Percentiles rank a stretch among this genome's conserved stretches.
Evolutionary conservation across 352 stramenopile genomes (phyloP).

Genomic region (Pythium phragmitis): DNA sequence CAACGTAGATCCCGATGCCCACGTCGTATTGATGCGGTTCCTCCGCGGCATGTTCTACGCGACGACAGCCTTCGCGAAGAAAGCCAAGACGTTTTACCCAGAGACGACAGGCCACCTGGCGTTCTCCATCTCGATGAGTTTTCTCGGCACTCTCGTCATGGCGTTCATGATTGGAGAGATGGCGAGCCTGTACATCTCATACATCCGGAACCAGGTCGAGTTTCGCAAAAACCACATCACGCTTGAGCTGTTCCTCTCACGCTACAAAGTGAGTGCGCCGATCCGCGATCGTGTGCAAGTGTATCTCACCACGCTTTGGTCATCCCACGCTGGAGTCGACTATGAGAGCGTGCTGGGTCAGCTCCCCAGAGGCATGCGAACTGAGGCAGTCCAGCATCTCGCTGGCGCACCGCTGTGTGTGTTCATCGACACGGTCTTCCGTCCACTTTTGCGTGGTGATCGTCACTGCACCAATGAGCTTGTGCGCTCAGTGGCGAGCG

Average conservation of each 20-base stretch:
- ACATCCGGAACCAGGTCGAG: slow-evolving; percentile 57
- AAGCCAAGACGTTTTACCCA: slow-evolving; percentile 30
- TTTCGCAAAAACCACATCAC: slow-evolving; percentile 70
- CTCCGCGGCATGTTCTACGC: slow-evolving; percentile 56
- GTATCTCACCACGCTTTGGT: slow-evolving; percentile 59
- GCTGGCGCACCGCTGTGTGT: slow-evolving; percentile 35
- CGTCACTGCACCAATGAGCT: slow-evolving; percentile 14
- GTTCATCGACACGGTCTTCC: slow-evolving; percentile 36
- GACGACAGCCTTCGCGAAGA: slow-evolving; percentile 63
- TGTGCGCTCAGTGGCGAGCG: slow-evolving; percentile 20
- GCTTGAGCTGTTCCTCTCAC: slow-evolving; percentile 44
- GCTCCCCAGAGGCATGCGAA: slow-evolving; percentile 42
- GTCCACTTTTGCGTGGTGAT: slow-evolving; percentile 26
- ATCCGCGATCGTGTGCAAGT: slow-evolving; percentile 45
- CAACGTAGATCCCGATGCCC: slow-evolving; percentile 8
- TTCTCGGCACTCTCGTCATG: slow-evolving; percentile 50
- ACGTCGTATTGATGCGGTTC: slow-evolving; percentile 29
- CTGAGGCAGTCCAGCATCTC: slow-evolving; percentile 49
- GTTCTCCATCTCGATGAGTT: slow-evolving; percentile 59
- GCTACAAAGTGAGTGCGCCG: slow-evolving; percentile 39
- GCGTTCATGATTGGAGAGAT: slow-evolving; percentile 75
- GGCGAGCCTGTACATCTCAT: slow-evolving; percentile 66
- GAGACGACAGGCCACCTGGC: slow-evolving; percentile 34
- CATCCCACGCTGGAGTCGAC: slow-evolving; percentile 31
- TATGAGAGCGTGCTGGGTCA: slow-evolving; percentile 56